Evolutionary conservation across 225 moss, liverwort and hornwort species (phyloP).

Genomic region (Marchantia paleacea): DNA sequence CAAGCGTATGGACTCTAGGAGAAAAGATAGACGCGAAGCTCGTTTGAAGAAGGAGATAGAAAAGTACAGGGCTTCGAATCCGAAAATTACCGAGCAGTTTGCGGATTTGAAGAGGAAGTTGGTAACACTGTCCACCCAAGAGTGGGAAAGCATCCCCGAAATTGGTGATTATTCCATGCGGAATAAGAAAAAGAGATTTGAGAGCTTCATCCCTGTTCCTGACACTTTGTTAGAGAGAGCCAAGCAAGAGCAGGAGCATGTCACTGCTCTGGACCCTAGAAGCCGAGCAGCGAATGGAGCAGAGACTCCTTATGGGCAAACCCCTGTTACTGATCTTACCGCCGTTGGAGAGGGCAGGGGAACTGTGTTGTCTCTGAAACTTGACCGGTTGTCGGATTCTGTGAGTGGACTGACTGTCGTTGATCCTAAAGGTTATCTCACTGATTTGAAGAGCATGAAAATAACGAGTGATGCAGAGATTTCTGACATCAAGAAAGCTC

Average conservation of each 20-base stretch:
- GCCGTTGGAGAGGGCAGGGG: slow-evolving; percentile 94
- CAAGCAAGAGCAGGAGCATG: slow-evolving; percentile 88
- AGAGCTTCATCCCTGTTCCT: slow-evolving; percentile 87
- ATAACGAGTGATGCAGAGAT: slow-evolving; percentile 91
- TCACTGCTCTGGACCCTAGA: slow-evolving; percentile 85
- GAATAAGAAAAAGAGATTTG: slow-evolving; percentile 92
- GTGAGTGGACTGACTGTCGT: slow-evolving; percentile 85
- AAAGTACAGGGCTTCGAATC: slow-evolving; percentile 87
- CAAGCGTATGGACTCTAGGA: slow-evolving; percentile 87
- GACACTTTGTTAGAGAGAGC: slow-evolving; percentile 90
- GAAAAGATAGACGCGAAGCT: slow-evolving; percentile 81
- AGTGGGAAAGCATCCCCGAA: slow-evolving; percentile 96
- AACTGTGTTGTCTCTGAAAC: slow-evolving; percentile 73
- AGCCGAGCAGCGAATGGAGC: slow-evolving; percentile 77
- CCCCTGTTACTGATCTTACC: slow-evolving; percentile 93
- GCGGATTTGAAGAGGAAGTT: slow-evolving; percentile 88
- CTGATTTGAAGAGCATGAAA: slow-evolving; percentile 95
- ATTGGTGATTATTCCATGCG: slow-evolving; percentile 77
- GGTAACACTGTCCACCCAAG: slow-evolving; percentile 57
- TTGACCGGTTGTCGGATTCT: slow-evolving; percentile 86
- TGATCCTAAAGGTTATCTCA: slow-evolving; percentile 92
- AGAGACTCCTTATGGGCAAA: slow-evolving; percentile 88
- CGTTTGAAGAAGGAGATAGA: slow-evolving; percentile 88
- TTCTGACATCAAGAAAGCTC: slow-evolving; percentile 93
- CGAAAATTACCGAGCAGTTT: slow-evolving; percentile 89